Percentiles rank a stretch among this genome's conserved stretches.
phyloP scores from a whole-genome alignment of 2,329 filamentous ascomycete genomes.

The Hortaea werneckii region DNA sequence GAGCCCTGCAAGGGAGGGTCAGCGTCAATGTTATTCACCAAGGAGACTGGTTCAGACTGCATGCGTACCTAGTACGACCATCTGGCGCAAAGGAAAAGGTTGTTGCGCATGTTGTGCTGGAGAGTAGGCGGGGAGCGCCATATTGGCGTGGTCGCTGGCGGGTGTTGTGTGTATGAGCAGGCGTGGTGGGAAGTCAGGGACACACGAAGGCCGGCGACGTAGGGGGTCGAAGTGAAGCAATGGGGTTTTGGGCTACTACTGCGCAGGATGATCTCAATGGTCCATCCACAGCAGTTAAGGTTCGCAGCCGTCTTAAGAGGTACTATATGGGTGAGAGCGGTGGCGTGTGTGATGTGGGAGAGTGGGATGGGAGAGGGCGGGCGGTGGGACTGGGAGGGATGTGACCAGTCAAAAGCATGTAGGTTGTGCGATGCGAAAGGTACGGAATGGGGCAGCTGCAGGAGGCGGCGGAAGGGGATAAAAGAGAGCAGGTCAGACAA shows the following conservation, averaged over 20 bases:
- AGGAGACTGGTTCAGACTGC: neutral
- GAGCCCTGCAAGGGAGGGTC: constrained; percentile 29
- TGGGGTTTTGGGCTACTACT: no score
- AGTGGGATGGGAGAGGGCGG: constrained; percentile 1
- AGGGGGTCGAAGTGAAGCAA: no score
- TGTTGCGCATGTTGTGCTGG: constrained; percentile 10
- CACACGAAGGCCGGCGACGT: no score
- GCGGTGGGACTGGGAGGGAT: constrained; percentile 1
- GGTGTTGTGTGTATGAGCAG: neutral
- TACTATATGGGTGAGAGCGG: neutral
- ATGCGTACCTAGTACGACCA: constrained; percentile 44
- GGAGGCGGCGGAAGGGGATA: constrained; percentile 1
- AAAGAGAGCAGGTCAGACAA: constrained; percentile 1
- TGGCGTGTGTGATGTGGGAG: constrained; percentile 3
- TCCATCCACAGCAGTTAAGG: no score
- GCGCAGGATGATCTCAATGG: no score
- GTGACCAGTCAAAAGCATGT: constrained; percentile 4
- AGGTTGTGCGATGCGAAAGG: neutral
- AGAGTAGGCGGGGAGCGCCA: neutral
- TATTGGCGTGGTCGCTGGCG: neutral
- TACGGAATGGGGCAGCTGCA: neutral
- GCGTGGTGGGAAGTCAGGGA: neutral
- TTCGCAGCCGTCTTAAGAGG: no score
- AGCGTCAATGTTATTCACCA: constrained; percentile 1
- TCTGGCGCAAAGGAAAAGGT: constrained; percentile 48